Percentiles rank a stretch among this genome's conserved stretches.
phyloP scores from a whole-genome alignment of 768 basidiomycete species.

The Peribolospora baueri region DNA sequence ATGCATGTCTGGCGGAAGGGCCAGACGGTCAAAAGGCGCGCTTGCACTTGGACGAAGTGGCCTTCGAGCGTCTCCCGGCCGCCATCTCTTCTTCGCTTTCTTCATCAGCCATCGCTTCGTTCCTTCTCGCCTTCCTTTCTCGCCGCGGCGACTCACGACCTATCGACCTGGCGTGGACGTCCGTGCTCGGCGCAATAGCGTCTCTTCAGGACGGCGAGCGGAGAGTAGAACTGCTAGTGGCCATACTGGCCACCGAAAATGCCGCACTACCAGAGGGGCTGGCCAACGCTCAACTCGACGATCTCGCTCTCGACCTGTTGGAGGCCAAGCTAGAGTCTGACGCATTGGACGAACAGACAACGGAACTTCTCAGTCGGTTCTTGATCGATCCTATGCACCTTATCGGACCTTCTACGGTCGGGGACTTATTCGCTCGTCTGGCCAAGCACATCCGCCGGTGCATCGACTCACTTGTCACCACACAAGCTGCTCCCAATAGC shows the following conservation, averaged over 20 bases:
- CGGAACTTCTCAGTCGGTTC: background rate
- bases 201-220: too few relatives aligned
- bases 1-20: too few relatives aligned
- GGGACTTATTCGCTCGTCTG: background rate
- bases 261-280: background rate
- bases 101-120: background rate
- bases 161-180: too few relatives aligned
- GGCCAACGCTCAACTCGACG: slow-evolving; percentile 1
- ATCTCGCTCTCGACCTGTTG: slow-evolving; percentile 1
- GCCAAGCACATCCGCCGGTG: background rate
- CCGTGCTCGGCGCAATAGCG: too few relatives aligned
- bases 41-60: too few relatives aligned
- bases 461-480: background rate
- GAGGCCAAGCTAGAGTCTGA: background rate
- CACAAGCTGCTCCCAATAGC: background rate
- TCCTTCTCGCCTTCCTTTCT: slow-evolving; percentile 2
- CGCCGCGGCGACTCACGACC: background rate
- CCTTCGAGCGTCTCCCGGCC: too few relatives aligned
- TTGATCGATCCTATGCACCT: background rate
- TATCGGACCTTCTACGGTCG: background rate
- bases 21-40: too few relatives aligned
- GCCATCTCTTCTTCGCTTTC: too few relatives aligned
- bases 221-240: slow-evolving; percentile 20
- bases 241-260: background rate
- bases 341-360: too few relatives aligned